Base-by-base conservation (phyloP, 2,329 filamentous ascomycete genomes). In the Claviceps lovelessii region DNA sequence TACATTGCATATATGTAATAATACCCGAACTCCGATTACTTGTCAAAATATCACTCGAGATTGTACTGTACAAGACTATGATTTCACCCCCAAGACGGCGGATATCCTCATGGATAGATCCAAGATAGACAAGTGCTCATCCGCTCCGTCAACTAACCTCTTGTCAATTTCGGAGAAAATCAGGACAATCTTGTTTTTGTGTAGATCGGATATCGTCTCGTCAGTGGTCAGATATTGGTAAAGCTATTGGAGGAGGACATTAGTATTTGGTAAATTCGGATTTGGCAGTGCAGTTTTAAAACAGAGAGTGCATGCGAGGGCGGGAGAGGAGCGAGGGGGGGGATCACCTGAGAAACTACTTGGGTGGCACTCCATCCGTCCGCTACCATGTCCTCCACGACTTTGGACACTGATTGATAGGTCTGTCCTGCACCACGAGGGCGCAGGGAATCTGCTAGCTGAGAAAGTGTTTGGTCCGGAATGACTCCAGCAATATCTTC, bases 401-500 rank as follows among this genome's bases (percentile, higher is more conserved):
- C 84, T 60, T 82, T 83, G 0, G 89, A 83, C 17, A 98, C 80
- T 13, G 79, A 77, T 57, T 83, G 78, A 64, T 95, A 98, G 0
- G 82, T 76, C 15, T 79, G 76, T 1, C 78, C 78, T 42, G 76
- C 76, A 29, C 78, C 78, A 59, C 75, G 79, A 5, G 89, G 88
- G 61, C 87, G 85, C 73, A 97, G 86, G 19, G 89, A 86, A 57
- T 81, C 72, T 13, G 88, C 74, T 17, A 98, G 76, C 9, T 69
- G 71, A 54, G 86, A 78, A 51, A 98, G 81, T 1, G 89, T 88
- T 11, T 68, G 62, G 15, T 84, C 78, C 0, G 94, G 93, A 61
- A 99, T 90, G 2, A 97, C 89, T 54, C 94, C 93, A 0, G 93
- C 91, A 66, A 98, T 98, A 63, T 98, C 93, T 66, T 97, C 88